A percentile compares a stretch with the other conserved stretches of the same genome.
Evolutionary conservation across 345 rosid species (phyloP).

Genomic region (Salix udensis): DNA sequence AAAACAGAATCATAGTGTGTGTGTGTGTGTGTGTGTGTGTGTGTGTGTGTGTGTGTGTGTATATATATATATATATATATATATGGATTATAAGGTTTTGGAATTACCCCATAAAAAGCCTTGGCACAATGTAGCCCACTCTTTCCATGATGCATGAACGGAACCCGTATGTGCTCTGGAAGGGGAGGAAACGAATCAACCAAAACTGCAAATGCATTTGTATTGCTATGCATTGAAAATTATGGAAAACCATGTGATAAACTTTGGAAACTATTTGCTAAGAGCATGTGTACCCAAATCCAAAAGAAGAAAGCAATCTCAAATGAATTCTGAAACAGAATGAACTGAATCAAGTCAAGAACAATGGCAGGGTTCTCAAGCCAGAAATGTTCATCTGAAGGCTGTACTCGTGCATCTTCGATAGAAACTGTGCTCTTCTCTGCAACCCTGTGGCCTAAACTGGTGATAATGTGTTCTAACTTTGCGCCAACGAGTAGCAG

Average conservation of each 20-base stretch:
- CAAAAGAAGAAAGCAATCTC: slow-evolving; percentile 37
- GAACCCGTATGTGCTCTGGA: slow-evolving; percentile 67
- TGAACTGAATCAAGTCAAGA: slow-evolving; percentile 31
- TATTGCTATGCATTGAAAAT: neutral
- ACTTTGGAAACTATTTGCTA: neutral
- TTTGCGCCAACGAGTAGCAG: slow-evolving; percentile 78
- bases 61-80: too few species aligned
- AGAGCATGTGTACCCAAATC: slow-evolving; percentile 19
- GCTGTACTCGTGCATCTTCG: slow-evolving; percentile 34
- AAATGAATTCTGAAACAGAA: slow-evolving; percentile 31
- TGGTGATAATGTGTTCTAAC: slow-evolving; percentile 60
- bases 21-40: neutral
- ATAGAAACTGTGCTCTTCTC: slow-evolving; percentile 16
- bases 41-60: neutral
- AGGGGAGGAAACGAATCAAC: too few species aligned
- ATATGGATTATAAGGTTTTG: neutral
- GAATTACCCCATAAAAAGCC: slow-evolving; percentile 72
- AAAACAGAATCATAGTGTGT: neutral
- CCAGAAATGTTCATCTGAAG: slow-evolving; percentile 57
- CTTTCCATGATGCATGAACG: slow-evolving; percentile 80
- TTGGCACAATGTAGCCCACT: slow-evolving; percentile 53
- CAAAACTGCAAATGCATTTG: neutral
- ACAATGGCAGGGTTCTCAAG: slow-evolving; percentile 15
- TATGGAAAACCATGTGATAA: too few species aligned
- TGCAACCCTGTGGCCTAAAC: slow-evolving; percentile 46